Evolutionary conservation across 1,139 yeast species (phyloP), one percentile per base, ranked within the genome.

Genomic region (Geotrichum bryndzae): DNA sequence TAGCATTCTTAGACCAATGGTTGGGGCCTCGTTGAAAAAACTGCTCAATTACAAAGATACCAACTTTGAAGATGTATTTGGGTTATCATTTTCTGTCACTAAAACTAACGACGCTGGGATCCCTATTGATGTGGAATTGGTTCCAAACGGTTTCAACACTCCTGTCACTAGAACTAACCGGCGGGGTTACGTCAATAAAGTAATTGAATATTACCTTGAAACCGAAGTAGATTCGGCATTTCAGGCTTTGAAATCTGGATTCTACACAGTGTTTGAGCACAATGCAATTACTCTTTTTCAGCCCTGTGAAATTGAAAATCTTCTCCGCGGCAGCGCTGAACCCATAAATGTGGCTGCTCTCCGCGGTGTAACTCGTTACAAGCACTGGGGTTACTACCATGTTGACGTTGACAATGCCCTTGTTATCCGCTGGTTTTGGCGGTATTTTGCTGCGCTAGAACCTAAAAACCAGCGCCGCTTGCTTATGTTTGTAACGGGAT

Each of bases 391-490:
- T 3, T 18, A 55, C 11, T 68, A 70, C 4, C 71, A 73, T 7
- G 73, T 73, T 2, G 77, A 73, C 3, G 82, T 83, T 0, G 66
- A 71, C 25, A 63, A 63, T 27, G 62, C 66, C 3, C 66, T 64
- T 35, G 77, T 84, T 0, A 79, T 90, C 3, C 63, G 70, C 45
- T 92, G 98, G 97, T 90, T 94, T 71, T 94, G 98, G 98, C 84
- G 84, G 70, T 56, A 62, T 45, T 79, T 91, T 66, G 76, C 75
- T 13, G 69, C 72, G 4, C 75, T 87, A 66, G 73, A 77, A 1
- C 76, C 77, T 53, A 68, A 66, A 0, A 76, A 81, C 41, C 95
- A 89, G 68, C 84, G 85, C 67, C 82, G 81, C 67, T 76, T 92
- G 51, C 75, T 94, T 52, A 79, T 81, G 45, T 94, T 94, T 74